Evolutionary conservation across 306 rosid genomes (phyloP).

Genomic region (Begonia fuchsioides): DNA sequence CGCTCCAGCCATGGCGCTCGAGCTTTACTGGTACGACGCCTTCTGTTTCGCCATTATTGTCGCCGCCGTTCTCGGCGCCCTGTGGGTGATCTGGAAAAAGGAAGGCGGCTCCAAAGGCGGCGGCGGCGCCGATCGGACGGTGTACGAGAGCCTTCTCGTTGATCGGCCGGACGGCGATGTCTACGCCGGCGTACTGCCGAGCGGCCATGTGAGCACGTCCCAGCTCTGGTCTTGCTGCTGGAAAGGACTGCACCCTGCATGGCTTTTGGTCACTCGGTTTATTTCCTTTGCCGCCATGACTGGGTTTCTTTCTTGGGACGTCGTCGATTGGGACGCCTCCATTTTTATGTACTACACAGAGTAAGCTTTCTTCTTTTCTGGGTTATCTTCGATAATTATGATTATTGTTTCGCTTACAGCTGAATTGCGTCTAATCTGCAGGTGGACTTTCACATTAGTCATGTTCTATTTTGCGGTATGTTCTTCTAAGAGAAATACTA

Average conservation of each 20-base stretch:
- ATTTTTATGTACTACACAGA: constrained; percentile 7
- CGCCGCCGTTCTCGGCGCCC: constrained; percentile 18
- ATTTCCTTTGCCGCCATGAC: background rate
- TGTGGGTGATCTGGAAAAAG: constrained; percentile 36
- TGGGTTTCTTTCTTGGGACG: constrained; percentile 1
- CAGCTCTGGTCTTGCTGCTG: constrained; percentile 1
- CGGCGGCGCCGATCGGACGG: constrained; percentile 13
- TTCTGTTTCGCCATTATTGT: constrained; percentile 49
- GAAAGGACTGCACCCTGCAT: background rate
- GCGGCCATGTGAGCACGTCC: background rate
- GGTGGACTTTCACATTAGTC: constrained; percentile 77
- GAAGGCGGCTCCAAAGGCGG: constrained; percentile 20
- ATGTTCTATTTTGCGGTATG: constrained; percentile 61
- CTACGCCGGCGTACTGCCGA: constrained; percentile 20
- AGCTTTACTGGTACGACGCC: constrained; percentile 54
- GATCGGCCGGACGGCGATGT: constrained; percentile 22
- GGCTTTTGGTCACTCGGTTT: constrained; percentile 9
- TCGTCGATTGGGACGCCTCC: background rate
- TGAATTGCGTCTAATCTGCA: constrained; percentile 17
- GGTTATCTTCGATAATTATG: background rate
- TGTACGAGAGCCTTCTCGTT: constrained; percentile 36
- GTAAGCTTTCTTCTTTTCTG: background rate
- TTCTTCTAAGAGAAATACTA: no score
- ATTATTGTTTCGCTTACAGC: background rate
- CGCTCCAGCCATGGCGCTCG: constrained; percentile 21